Conservation (phyloP, 2,329 filamentous ascomycete genomes). For the Seiridium cupressi region DNA sequence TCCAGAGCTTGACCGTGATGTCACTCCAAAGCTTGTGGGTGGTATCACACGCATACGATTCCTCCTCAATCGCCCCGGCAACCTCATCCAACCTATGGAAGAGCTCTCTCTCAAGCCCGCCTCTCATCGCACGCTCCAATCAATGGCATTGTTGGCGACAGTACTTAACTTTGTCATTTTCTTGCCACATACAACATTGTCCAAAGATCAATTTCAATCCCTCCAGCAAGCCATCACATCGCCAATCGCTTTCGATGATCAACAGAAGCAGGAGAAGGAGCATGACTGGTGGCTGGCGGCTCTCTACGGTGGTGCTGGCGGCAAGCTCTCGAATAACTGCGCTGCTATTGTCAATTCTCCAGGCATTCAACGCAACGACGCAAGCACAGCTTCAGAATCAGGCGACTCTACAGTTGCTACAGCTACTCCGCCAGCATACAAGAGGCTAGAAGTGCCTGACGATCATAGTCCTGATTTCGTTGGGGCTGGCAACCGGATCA, state of each 20-base stretch:
- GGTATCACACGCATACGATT: constrained; percentile 6
- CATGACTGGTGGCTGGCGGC: constrained; percentile 6
- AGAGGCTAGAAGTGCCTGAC: background rate
- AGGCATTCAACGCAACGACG: background rate
- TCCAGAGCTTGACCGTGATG: constrained; percentile 6
- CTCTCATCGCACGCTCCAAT: constrained; percentile 1
- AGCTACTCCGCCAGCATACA: constrained; percentile 8
- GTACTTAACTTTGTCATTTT: constrained; percentile 3
- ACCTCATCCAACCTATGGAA: constrained; percentile 5
- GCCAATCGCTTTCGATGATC: background rate
- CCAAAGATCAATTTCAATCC: constrained; percentile 1
- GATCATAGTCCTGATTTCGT: background rate
- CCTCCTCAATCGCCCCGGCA: constrained; percentile 3
- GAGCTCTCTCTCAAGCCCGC: constrained; percentile 8
- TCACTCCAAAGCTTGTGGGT: background rate
- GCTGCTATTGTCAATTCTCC: background rate
- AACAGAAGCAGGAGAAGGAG: constrained; percentile 3
- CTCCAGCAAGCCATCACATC: constrained; percentile 7
- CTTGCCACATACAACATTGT: constrained; percentile 7
- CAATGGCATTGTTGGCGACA: background rate
- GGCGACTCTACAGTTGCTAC: constrained; percentile 10
- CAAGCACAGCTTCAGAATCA: constrained; percentile 8
- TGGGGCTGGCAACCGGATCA: background rate
- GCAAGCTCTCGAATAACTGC: background rate
- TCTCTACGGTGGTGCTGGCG: constrained; percentile 7